phyloP scores from a whole-genome alignment of 2,329 filamentous ascomycete species.

The Metarhizium sp. region DNA sequence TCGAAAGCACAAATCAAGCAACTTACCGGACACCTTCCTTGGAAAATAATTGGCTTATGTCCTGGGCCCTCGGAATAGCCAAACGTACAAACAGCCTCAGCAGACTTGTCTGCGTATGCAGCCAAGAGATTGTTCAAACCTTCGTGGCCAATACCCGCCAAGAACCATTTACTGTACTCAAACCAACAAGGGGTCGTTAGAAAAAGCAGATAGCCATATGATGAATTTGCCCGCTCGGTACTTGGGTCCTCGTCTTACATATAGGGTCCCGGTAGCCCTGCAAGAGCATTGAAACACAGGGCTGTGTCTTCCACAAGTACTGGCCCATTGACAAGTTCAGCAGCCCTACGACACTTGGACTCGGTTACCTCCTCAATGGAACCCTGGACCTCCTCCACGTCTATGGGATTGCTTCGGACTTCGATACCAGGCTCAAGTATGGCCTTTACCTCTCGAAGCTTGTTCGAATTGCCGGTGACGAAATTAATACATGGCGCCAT shows the following conservation, averaged over 20 bases:
- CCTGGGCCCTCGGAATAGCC: constrained; percentile 83
- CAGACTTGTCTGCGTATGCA: constrained; percentile 82
- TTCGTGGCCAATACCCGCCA: constrained; percentile 69
- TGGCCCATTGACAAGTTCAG: constrained; percentile 69
- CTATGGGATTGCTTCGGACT: constrained; percentile 64
- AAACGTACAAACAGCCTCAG: constrained; percentile 92
- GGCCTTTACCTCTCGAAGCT: constrained; percentile 78
- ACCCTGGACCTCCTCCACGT: constrained; percentile 85
- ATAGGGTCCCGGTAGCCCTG: constrained; percentile 89
- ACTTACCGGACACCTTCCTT: constrained; percentile 73
- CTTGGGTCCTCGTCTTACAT: constrained; percentile 51
- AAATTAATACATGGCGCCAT: constrained; percentile 62
- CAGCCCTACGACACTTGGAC: constrained; percentile 80
- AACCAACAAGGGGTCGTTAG: not conserved
- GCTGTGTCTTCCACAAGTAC: constrained; percentile 95
- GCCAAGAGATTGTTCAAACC: constrained; percentile 85
- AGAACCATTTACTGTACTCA: constrained; percentile 79
- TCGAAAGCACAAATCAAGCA: not conserved
- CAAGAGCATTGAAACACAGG: constrained; percentile 82
- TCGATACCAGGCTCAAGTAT: constrained; percentile 71
- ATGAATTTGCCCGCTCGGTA: not conserved
- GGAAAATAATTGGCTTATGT: constrained; percentile 76
- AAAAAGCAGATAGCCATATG: not conserved
- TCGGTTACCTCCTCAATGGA: constrained; percentile 82
- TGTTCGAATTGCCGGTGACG: constrained; percentile 94